Evolutionary conservation across 352 stramenopile genomes (phyloP).

Genomic region (Pythium rishiriense): DNA sequence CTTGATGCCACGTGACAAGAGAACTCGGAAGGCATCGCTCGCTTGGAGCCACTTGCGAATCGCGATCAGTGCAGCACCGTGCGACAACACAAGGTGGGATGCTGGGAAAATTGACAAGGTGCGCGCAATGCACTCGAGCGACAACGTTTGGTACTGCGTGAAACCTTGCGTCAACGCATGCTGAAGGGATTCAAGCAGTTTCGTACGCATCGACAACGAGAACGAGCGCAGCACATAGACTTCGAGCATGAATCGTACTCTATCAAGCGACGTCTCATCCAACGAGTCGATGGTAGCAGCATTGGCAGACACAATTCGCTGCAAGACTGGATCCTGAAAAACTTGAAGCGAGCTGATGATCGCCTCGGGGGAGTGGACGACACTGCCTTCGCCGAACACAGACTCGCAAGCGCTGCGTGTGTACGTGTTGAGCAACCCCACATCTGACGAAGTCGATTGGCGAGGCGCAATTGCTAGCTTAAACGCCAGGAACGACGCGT

Average conservation of each 20-base stretch:
- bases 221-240: conserved; percentile 79
- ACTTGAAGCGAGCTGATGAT: conserved; percentile 66
- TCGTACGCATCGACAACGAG: conserved; percentile 55
- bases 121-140: conserved; percentile 44
- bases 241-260: conserved; percentile 67
- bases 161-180: conserved; percentile 62
- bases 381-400: conserved; percentile 49
- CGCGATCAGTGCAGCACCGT: conserved; percentile 28
- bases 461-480: conserved; percentile 12
- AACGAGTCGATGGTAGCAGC: conserved; percentile 18
- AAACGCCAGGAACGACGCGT: conserved; percentile 21
- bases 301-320: conserved; percentile 10
- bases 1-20: background rate
- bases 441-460: conserved; percentile 1
- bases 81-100: conserved; percentile 31
- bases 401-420: conserved; percentile 33
- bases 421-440: conserved; percentile 30
- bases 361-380: conserved; percentile 70
- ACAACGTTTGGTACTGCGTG: conserved; percentile 31
- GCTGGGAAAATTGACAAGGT: conserved; percentile 58
- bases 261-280: conserved; percentile 40
- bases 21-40: conserved; percentile 13
- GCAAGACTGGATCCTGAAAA: conserved; percentile 39
- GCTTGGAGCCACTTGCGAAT: conserved; percentile 18
- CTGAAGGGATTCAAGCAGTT: conserved; percentile 48